These are phyloP conservation scores for Citrus trifoliata DNA, from an alignment of 345 rosid species.

Conservation along the genomic window DNA sequence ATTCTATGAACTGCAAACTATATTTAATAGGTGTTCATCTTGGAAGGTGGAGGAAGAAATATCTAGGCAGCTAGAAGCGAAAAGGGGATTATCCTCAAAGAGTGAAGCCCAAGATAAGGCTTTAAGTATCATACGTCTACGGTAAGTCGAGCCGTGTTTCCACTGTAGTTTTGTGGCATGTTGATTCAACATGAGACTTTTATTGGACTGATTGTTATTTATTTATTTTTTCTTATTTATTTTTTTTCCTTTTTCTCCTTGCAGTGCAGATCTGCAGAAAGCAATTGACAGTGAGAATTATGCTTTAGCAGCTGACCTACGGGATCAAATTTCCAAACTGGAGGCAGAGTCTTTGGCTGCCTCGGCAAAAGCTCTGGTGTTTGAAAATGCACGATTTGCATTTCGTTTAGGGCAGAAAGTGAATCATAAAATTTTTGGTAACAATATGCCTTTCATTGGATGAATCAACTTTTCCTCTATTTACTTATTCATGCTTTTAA, in stretches of 20 bases:
- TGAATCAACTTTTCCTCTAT: not conserved
- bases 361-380: slow-evolving; percentile 75
- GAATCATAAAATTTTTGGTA: slow-evolving; percentile 78
- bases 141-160: slow-evolving; percentile 39
- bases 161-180: not conserved
- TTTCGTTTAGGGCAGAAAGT: slow-evolving; percentile 94
- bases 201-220: slow-evolving; percentile 2
- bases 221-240: not conserved
- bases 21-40: slow-evolving; percentile 21
- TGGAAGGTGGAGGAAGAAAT: slow-evolving; percentile 86
- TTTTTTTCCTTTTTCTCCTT: slow-evolving; percentile 18
- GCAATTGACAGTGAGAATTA: slow-evolving; percentile 81
- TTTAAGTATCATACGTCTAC: slow-evolving; percentile 60
- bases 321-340: slow-evolving; percentile 70
- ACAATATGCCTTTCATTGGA: slow-evolving; percentile 1
- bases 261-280: slow-evolving; percentile 81
- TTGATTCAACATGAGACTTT: not conserved
- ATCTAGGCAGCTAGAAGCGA: slow-evolving; percentile 56
- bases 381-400: slow-evolving; percentile 74
- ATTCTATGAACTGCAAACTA: slow-evolving; percentile 1
- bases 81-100: slow-evolving; percentile 79
- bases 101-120: slow-evolving; percentile 97
- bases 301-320: slow-evolving; percentile 65
- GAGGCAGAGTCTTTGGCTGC: slow-evolving; percentile 90
- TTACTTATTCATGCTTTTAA: not conserved